A percentile compares a stretch with the other conserved stretches of the same genome.
These are phyloP conservation scores for Yarrowia hollandica DNA, from an alignment of 805 yeast species.

Conservation along the genomic window DNA sequence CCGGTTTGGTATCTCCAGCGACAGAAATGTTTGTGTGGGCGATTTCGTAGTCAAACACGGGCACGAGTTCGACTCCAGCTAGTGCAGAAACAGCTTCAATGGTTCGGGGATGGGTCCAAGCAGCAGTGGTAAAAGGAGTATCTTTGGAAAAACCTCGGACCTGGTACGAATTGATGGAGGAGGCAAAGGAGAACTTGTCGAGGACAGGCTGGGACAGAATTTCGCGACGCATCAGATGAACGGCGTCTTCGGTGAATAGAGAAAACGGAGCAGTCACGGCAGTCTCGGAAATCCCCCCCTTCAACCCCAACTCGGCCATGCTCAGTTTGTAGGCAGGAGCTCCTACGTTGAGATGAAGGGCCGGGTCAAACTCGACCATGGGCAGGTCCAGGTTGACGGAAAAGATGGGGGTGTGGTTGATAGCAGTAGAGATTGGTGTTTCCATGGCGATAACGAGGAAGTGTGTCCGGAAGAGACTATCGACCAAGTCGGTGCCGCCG, in stretches of 20 bases:
- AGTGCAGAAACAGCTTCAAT: not conserved
- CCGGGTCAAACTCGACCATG: not conserved
- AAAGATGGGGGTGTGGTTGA: not conserved
- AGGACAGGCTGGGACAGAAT: not conserved
- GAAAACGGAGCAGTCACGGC: conserved; percentile 10
- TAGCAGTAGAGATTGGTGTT: not conserved
- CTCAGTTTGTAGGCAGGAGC: not conserved
- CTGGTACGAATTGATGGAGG: conserved; percentile 3
- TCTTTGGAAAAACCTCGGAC: conserved; percentile 1
- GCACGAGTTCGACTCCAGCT: not conserved
- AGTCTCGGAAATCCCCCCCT: not conserved
- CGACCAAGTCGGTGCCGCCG: no score
- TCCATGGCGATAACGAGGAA: no score
- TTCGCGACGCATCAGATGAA: conserved; percentile 1
- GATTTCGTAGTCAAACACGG: not conserved
- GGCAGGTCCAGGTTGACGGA: not conserved
- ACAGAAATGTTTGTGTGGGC: conserved; percentile 12
- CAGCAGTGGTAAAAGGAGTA: conserved; percentile 4
- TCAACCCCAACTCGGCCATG: not conserved
- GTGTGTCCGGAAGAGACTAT: no score
- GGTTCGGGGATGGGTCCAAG: not conserved
- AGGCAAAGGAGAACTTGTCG: not conserved
- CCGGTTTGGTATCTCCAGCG: conserved; percentile 40
- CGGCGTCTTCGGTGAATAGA: conserved; percentile 11
- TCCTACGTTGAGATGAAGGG: not conserved